A percentile compares a stretch with the other conserved stretches of the same genome.
These are phyloP conservation scores for Vinca minor DNA, from an alignment of 257 asterid species.

Conservation along the genomic window DNA sequence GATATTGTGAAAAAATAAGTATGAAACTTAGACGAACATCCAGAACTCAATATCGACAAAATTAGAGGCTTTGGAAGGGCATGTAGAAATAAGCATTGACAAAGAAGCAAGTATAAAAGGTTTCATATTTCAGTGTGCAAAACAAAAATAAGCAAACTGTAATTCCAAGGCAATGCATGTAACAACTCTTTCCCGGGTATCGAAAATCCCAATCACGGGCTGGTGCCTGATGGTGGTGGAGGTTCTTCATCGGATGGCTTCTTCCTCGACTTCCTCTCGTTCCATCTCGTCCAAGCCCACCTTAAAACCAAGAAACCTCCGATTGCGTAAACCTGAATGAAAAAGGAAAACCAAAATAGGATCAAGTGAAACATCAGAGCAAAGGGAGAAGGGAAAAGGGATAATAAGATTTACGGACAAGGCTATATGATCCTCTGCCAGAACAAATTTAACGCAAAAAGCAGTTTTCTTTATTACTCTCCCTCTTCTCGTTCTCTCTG, in stretches of 20 bases:
- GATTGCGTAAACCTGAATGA: slow-evolving; percentile 70
- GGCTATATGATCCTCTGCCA: neutral
- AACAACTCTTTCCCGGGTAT: neutral
- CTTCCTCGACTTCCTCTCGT: slow-evolving; percentile 57
- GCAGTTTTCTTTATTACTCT: neutral
- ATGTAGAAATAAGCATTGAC: neutral
- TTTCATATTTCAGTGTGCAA: neutral
- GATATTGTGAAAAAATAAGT: slow-evolving; percentile 13
- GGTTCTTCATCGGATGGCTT: slow-evolving; percentile 38
- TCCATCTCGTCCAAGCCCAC: slow-evolving; percentile 96
- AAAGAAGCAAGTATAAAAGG: neutral
- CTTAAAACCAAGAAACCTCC: slow-evolving; percentile 63
- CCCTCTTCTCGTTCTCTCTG: neutral
- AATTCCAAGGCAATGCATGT: neutral
- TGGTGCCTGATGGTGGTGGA: slow-evolving; percentile 31
- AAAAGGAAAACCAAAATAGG: too few relatives aligned
- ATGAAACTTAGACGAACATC: slow-evolving; percentile 1
- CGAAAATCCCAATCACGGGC: slow-evolving; percentile 36
- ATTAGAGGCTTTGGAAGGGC: neutral
- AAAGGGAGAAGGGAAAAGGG: neutral
- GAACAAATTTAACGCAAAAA: neutral
- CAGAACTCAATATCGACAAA: neutral
- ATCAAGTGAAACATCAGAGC: neutral
- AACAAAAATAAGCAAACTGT: slow-evolving; percentile 2
- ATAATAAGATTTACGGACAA: neutral